These are phyloP conservation scores for Fonsecaea pedrosoi DNA, from an alignment of 2,329 filamentous ascomycete species.

Conservation along the genomic window DNA sequence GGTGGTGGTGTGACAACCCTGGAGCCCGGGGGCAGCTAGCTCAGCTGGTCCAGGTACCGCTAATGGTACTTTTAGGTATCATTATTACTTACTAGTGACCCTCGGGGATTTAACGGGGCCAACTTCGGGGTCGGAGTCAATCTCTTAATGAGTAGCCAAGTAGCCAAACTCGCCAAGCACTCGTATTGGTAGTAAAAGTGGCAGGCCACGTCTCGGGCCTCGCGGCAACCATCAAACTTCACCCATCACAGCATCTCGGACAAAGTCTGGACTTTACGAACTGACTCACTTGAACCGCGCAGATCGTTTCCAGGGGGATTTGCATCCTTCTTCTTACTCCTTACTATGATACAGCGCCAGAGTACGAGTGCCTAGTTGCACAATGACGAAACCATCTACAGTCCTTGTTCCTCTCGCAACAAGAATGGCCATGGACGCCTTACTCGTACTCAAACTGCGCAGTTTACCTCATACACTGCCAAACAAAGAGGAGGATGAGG, in stretches of 20 bases:
- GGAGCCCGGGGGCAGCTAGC: too few species aligned
- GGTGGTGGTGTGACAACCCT: not conserved
- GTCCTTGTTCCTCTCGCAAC: too few species aligned
- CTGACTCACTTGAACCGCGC: not conserved
- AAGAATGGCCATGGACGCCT: too few species aligned
- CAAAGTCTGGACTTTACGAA: not conserved
- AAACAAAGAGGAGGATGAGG: too few species aligned
- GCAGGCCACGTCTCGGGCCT: not conserved
- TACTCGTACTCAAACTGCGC: too few species aligned
- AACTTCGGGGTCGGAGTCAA: not conserved
- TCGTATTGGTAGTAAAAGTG: not conserved
- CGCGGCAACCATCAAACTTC: not conserved
- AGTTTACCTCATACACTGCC: too few species aligned
- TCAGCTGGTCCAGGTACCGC: too few species aligned
- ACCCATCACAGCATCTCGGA: not conserved
- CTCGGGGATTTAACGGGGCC: not conserved
- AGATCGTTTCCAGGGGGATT: conserved; percentile 2
- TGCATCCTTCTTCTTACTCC: not conserved
- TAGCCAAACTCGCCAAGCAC: too few species aligned
- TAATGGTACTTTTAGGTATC: too few species aligned
- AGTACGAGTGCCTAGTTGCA: not conserved
- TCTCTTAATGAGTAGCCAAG: not conserved
- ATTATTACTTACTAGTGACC: not conserved
- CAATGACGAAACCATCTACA: not conserved
- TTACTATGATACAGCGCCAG: not conserved